Base-by-base conservation (phyloP, 2,329 filamentous ascomycete genomes). In the Cladorrhinum sp. region DNA sequence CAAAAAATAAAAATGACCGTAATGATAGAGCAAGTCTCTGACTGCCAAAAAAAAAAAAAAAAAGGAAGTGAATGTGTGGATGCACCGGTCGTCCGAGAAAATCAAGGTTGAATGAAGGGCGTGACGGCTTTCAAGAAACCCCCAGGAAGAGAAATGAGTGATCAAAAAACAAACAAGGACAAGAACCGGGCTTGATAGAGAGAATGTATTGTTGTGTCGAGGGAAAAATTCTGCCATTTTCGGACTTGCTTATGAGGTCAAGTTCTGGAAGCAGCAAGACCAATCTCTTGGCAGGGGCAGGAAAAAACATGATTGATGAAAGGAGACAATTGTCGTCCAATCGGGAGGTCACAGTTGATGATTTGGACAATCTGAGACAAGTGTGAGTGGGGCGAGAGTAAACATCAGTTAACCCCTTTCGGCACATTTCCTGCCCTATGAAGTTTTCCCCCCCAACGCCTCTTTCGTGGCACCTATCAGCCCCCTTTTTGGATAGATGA, bases 141-240 rank as follows among this genome's bases (percentile, higher is more conserved):
- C 55, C n/a, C n/a, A n/a, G n/a, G n/a, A 57, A 57, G 60, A 62
- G 36, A 52, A 62, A 62, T 50, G 58, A 54, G 58, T 58, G 54
- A 26, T 30, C 28, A 42, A 18, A 20, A 52, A 48, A 42, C n/a
- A n/a, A n/a, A 53, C 48, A 46, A 49, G 50, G 55, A 61, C 59
- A 52, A 51, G 56, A 52, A 18, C 49, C 53, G 42, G 55, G 48
- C 54, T 60, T 51, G 61, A 21, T 52, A 56, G 57, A 64, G 24
- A 61, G 59, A 64, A 62, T 12, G 59, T 54, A 30, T 30, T 5
- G 26, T 30, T 30, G 26, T 30, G 26, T 30, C 26, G 26, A 30
- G 26, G 26, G 26, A 30, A 30, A 30, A 30, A 30, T 5, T 30
- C 26, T 30, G 26, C 26, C 26, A 30, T 30, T 30, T 30, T 30